Base-by-base conservation (phyloP, 805 yeast species). In the Monosporozyma siamensis region DNA sequence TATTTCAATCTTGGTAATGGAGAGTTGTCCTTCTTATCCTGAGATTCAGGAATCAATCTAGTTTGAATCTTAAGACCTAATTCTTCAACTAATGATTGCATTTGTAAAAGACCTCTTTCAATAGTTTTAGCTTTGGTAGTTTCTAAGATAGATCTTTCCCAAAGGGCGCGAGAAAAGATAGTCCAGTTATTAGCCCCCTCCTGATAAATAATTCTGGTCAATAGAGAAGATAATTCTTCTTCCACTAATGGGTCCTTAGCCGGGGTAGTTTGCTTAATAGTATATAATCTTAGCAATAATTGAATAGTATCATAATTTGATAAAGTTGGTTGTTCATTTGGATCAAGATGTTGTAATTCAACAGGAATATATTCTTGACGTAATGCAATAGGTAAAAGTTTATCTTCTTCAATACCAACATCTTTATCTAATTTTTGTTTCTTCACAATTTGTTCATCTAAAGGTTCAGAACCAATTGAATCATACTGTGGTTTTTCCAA, bases 51-150 rank as follows among this genome's bases (percentile, higher is more conserved):
- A 64, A 69, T 75, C 54, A 68, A 67, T 50, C 78, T 71, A 7
- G 80, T 66, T 42, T 71, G 68, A 40, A 82, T 76, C 44, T 78
- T 74, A 44, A 80, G 71, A 2, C 90, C 95, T 21, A 87, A 68
- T 59, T 89, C 96, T 56, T 88, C 95, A 22, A 89, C 92, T 34
- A 92, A 67, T 3, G 95, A 80, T 42, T 89, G 90, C 81, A 92
- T 80, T 63, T 92, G 98, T 40, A 92, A 68, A 4, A 89, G 79
- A 40, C 97, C 97, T 59, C 98, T 74, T 64, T 92, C 97, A 20
- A 90, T 81, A 1, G 97, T 90, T 57, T 83, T 80, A 1, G 95
- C 78, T 50, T 78, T 80, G 39, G 72, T 71, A 0, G 95, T 75
- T 59, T 92, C 98, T 29, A 89, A 67, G 17, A 84, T 53, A 6